Percentiles rank a stretch among this genome's conserved stretches.
These are phyloP conservation scores for Kalmusia sp. DNA, from an alignment of 2,329 filamentous ascomycete species.

Conservation along the genomic window DNA sequence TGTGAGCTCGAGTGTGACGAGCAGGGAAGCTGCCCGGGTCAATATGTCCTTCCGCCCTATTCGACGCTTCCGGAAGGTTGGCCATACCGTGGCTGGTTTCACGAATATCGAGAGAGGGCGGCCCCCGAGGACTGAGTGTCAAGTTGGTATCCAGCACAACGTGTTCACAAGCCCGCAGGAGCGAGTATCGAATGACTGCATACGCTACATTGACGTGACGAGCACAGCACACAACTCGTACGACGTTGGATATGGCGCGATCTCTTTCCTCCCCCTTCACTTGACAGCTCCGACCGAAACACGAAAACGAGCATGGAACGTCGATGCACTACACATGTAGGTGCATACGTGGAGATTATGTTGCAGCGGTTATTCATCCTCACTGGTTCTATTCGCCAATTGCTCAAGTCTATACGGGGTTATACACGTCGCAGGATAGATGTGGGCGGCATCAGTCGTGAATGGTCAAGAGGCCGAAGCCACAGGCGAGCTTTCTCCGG, in stretches of 20 bases:
- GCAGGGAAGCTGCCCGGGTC: conserved; percentile 59
- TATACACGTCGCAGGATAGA: background rate
- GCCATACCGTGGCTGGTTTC: conserved; percentile 64
- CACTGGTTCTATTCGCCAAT: background rate
- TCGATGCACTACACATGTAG: no score
- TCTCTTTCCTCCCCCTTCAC: background rate
- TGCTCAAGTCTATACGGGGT: background rate
- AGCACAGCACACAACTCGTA: background rate
- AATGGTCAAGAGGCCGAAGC: background rate
- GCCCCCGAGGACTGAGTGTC: conserved; percentile 27
- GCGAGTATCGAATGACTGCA: background rate
- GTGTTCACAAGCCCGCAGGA: background rate
- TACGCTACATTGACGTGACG: background rate
- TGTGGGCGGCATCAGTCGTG: background rate
- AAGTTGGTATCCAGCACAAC: background rate
- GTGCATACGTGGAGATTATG: background rate
- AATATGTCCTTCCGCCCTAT: conserved; percentile 66
- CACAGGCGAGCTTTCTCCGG: background rate
- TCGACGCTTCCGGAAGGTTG: conserved; percentile 67
- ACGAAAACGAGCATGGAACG: background rate
- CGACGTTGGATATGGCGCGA: background rate
- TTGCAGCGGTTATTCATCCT: background rate
- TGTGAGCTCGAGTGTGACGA: conserved; percentile 58
- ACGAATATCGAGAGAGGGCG: conserved; percentile 39
- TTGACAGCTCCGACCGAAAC: background rate